These are phyloP conservation scores for Rheum nobile DNA, from an alignment of 148 eudicot species.

Conservation along the genomic window DNA sequence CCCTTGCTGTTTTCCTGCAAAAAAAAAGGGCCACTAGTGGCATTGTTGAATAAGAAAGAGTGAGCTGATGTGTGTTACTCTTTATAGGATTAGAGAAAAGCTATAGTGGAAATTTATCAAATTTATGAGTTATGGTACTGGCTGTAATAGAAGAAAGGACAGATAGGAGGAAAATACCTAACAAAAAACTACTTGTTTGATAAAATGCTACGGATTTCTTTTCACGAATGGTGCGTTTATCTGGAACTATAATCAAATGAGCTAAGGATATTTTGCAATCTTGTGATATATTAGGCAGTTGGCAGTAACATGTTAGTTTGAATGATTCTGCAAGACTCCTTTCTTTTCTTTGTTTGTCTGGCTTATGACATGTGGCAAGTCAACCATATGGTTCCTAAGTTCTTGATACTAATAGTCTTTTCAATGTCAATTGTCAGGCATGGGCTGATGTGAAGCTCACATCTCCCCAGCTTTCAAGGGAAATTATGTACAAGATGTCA, in stretches of 20 bases:
- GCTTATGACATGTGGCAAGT: background rate
- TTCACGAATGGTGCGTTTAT: background rate
- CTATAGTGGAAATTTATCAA: background rate
- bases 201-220: background rate
- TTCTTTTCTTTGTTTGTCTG: background rate
- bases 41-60: background rate
- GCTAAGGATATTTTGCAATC: background rate
- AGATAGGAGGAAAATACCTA: background rate
- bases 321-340: background rate
- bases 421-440: constrained; percentile 29
- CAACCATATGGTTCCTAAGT: background rate
- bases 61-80: background rate
- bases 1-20: background rate
- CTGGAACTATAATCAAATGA: background rate
- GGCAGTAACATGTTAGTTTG: background rate
- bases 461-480: constrained; percentile 93
- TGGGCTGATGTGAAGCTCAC: constrained; percentile 91
- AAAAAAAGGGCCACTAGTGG: background rate
- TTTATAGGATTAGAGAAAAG: background rate
- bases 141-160: background rate
- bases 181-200: background rate
- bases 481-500: constrained; percentile 74
- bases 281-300: background rate
- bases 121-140: background rate
- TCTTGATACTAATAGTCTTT: background rate